Evolutionary conservation across 345 rosid species (phyloP).

Genomic region (Eutrema japonicum): DNA sequence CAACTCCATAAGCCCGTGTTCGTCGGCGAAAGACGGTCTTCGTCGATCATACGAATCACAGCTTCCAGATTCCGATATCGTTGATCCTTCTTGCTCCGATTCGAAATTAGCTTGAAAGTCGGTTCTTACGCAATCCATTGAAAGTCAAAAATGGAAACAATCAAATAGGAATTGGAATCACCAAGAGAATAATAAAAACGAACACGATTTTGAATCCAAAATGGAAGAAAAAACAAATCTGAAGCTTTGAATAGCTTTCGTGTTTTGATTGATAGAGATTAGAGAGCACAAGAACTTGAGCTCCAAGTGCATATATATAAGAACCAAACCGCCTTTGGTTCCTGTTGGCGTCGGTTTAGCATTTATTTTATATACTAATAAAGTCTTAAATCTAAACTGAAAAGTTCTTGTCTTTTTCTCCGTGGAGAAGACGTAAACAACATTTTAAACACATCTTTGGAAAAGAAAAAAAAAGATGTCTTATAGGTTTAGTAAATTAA

Average conservation of each 20-base stretch:
- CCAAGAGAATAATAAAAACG: not conserved
- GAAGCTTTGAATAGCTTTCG: not conserved
- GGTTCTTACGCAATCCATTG: constrained; percentile 39
- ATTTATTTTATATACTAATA: not conserved
- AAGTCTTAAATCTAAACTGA: not conserved
- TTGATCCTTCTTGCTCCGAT: constrained; percentile 45
- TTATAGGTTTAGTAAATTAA: not conserved
- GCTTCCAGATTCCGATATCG: constrained; percentile 66
- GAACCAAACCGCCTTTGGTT: constrained; percentile 39
- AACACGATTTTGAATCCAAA: no score
- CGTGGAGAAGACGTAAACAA: constrained; percentile 41
- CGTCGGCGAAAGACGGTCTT: constrained; percentile 12
- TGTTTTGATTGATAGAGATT: no score
- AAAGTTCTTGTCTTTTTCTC: constrained; percentile 16
- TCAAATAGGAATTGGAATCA: not conserved
- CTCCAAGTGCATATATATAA: constrained; percentile 34
- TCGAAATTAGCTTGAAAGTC: constrained; percentile 20
- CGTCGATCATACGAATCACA: constrained; percentile 39
- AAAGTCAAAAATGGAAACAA: not conserved
- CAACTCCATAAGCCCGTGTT: constrained; percentile 48
- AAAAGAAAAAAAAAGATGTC: not conserved
- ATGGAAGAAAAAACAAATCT: no score
- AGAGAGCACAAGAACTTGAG: constrained; percentile 34
- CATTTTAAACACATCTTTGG: constrained; percentile 1
- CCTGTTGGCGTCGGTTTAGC: constrained; percentile 33